A percentile compares a stretch with the other conserved stretches of the same genome.
These are phyloP conservation scores for Secale cereale DNA, from an alignment of 176 grass and related monocot genomes.

Conservation along the genomic window DNA sequence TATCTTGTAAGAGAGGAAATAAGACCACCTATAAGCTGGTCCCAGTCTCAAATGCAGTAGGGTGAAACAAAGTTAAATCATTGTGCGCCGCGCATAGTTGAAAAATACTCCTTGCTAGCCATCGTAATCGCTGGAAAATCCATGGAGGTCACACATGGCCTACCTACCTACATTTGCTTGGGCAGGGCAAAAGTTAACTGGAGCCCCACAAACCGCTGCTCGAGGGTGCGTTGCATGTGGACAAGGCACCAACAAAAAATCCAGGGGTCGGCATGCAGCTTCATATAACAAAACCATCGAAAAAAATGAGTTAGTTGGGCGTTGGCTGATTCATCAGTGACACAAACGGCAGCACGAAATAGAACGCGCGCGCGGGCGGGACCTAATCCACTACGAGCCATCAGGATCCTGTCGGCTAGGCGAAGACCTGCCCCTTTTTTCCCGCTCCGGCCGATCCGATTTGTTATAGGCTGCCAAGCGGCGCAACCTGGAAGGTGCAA, in stretches of 20 bases:
- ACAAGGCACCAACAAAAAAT: conserved; percentile 23
- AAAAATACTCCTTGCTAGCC: background rate
- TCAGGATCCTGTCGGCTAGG: conserved; percentile 17
- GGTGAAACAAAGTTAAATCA: background rate
- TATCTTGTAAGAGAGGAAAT: background rate
- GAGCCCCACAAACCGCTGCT: background rate
- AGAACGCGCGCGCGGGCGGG: background rate
- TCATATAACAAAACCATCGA: too few relatives aligned
- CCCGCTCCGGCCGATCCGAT: background rate
- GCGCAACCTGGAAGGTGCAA: background rate
- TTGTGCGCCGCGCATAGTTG: background rate
- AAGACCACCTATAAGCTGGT: background rate
- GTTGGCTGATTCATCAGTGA: conserved; percentile 33
- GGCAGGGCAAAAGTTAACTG: background rate
- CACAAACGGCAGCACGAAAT: background rate
- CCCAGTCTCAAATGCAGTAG: background rate
- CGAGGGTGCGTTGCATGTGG: conserved; percentile 3
- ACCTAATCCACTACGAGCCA: conserved; percentile 13
- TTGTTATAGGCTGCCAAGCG: conserved; percentile 13
- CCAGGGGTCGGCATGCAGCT: background rate
- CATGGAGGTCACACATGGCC: background rate
- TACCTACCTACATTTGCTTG: background rate
- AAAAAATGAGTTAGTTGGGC: background rate
- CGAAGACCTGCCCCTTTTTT: background rate
- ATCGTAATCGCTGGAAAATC: conserved; percentile 3